These are phyloP conservation scores for Neurospora sublineolata DNA, from an alignment of 495 filamentous ascomycete genomes.

Conservation along the genomic window DNA sequence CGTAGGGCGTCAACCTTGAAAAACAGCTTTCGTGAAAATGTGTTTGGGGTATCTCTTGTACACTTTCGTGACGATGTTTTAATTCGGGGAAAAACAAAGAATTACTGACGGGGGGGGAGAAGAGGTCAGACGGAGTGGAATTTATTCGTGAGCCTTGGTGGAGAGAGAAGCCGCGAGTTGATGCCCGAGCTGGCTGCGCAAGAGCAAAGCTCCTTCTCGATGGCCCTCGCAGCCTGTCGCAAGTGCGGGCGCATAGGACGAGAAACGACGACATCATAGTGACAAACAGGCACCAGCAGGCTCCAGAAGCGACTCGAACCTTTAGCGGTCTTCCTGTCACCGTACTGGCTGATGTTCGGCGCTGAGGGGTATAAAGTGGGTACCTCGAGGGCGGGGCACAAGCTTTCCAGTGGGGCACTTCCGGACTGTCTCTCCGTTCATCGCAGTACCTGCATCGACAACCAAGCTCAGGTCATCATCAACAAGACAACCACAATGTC, in stretches of 20 bases:
- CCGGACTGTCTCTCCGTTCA: background rate
- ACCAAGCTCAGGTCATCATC: background rate
- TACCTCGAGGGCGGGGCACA: background rate
- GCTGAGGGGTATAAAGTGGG: background rate
- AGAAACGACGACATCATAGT: conserved; percentile 4
- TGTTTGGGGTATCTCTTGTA: conserved; percentile 4
- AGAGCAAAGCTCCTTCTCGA: conserved; percentile 1
- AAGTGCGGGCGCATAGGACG: background rate
- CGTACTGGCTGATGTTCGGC: background rate
- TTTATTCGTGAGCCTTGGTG: conserved; percentile 12
- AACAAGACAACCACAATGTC: background rate
- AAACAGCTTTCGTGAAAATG: conserved; percentile 1
- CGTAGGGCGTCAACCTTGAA: conserved; percentile 15
- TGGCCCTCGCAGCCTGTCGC: conserved; percentile 1
- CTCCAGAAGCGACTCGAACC: conserved; percentile 17
- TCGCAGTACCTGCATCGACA: background rate
- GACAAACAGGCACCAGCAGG: background rate
- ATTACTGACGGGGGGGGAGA: background rate
- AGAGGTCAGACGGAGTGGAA: background rate
- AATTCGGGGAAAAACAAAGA: background rate
- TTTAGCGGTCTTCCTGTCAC: conserved; percentile 2
- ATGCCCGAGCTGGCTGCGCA: conserved; percentile 4
- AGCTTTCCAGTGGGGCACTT: background rate
- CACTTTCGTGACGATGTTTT: conserved; percentile 3
- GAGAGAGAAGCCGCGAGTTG: conserved; percentile 2